Evolutionary conservation across 1,284 basidiomycete species (phyloP), one percentile per base, ranked within the genome.

Genomic region (Cryptococcus sp.): DNA sequence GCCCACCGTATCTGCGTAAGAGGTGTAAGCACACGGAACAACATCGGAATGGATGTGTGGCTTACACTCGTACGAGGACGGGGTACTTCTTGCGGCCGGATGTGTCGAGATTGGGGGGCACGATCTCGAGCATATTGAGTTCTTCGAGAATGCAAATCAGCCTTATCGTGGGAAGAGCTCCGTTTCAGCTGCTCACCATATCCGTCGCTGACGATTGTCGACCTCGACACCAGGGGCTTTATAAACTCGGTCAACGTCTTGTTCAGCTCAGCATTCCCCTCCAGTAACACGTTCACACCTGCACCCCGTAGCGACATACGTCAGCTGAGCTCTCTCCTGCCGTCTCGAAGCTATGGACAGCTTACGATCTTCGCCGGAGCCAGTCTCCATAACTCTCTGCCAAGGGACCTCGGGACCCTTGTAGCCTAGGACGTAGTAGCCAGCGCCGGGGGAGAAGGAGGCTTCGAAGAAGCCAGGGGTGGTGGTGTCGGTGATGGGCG

Each of bases 81-180:
- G 95, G 90, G 71, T 98, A 98, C 70, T 91, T 91, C 15, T 88
- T 92, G 37, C 89, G 84, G 5, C 95, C 95, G 9, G 88, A 87
- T 63, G 89, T 85, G 69, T 98, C 95, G 84, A 98, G 89, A 61
- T 84, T 83, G 5, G 91, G 90, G 16, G 95, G 95, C 15, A 91
- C 84, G 62, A 95, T 84, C 78, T 97, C 94, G 65, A 88, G 82
- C 53, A 89, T 87, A 73, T 94, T 95, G 50, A 95, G 80, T 68
- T 89, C 89, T 87, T 65, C 8, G 12, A 37, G 46, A 12, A n/a
- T n/a, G 33, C 7, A 16, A 11, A n/a, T 15, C 37, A 35, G 20
- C 38, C 23, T 5, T 18, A 11, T 33, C 47, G 24, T 9, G 45
- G 44, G 18, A 46, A 5, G 18, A 12, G 39, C n/a, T 15, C 15